Conservation (phyloP, 1,284 basidiomycete genomes). For the Leccinum fallax region DNA sequence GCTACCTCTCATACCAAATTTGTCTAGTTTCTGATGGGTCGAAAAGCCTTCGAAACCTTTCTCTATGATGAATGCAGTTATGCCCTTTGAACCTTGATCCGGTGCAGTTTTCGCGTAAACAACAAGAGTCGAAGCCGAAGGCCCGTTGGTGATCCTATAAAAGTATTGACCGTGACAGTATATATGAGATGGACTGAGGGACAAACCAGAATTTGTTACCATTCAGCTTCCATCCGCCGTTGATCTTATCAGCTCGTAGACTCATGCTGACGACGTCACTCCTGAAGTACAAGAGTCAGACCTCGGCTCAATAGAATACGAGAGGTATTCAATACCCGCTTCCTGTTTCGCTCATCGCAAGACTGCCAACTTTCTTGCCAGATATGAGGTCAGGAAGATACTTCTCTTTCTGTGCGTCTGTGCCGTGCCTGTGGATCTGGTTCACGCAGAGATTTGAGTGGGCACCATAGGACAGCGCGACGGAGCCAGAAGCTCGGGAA, state of each 20-base stretch:
- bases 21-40: slow-evolving; percentile 89
- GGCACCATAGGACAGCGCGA: slow-evolving; percentile 92
- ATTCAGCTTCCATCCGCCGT: slow-evolving; percentile 78
- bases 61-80: slow-evolving; percentile 93
- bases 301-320: neutral
- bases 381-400: slow-evolving; percentile 85
- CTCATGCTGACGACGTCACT: slow-evolving; percentile 94
- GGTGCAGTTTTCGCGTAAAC: slow-evolving; percentile 93
- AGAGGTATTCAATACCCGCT: slow-evolving; percentile 51
- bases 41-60: slow-evolving; percentile 83
- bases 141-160: slow-evolving; percentile 92
- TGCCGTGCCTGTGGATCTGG: slow-evolving; percentile 89
- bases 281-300: slow-evolving; percentile 17
- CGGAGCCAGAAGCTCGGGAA: slow-evolving; percentile 86
- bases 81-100: slow-evolving; percentile 80
- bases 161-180: neutral
- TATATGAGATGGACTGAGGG: neutral
- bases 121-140: slow-evolving; percentile 85
- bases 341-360: slow-evolving; percentile 94
- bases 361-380: slow-evolving; percentile 84
- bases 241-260: slow-evolving; percentile 75
- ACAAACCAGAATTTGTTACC: slow-evolving; percentile 91
- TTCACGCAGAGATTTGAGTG: slow-evolving; percentile 87
- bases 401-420: slow-evolving; percentile 81
- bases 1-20: slow-evolving; percentile 95